Conservation (phyloP, 2,329 filamentous ascomycete genomes). For the Hypoxylon sp. region DNA sequence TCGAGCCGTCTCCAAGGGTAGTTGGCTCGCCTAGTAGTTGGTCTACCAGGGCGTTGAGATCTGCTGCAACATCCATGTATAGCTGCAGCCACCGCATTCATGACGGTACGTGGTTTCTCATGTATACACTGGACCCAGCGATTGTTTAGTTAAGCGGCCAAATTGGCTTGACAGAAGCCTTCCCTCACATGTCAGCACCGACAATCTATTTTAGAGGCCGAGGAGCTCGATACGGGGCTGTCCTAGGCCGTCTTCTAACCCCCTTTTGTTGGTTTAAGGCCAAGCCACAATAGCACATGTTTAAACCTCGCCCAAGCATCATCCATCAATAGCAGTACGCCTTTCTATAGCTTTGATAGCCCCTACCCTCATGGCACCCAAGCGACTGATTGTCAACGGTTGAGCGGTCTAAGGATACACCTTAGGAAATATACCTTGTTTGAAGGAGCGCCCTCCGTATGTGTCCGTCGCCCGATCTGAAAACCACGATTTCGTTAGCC, state of each 20-base stretch:
- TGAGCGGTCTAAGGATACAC: not conserved
- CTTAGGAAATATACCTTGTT: not conserved
- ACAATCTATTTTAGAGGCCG: not conserved
- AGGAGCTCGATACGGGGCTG: not conserved
- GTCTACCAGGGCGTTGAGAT: not conserved
- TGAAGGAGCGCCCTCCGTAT: not conserved
- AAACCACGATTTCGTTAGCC: not conserved
- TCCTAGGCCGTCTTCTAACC: not conserved
- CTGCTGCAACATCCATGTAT: not conserved
- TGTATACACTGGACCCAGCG: not conserved
- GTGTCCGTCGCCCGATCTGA: not conserved
- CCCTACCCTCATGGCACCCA: not conserved
- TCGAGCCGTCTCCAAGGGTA: not conserved
- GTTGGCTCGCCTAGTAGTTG: not conserved
- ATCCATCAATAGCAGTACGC: not conserved
- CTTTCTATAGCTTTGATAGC: not conserved
- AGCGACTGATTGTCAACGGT: not conserved
- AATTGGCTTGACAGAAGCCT: not conserved
- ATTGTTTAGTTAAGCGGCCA: not conserved
- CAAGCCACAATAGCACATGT: constrained; percentile 2
- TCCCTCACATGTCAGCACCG: not conserved
- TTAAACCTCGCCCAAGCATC: not conserved
- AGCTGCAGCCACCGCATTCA: not conserved
- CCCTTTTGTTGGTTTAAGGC: not conserved
- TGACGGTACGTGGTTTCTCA: not conserved